These are phyloP conservation scores for Astragalus membranaceus DNA, from an alignment of 306 rosid species.

Conservation along the genomic window DNA sequence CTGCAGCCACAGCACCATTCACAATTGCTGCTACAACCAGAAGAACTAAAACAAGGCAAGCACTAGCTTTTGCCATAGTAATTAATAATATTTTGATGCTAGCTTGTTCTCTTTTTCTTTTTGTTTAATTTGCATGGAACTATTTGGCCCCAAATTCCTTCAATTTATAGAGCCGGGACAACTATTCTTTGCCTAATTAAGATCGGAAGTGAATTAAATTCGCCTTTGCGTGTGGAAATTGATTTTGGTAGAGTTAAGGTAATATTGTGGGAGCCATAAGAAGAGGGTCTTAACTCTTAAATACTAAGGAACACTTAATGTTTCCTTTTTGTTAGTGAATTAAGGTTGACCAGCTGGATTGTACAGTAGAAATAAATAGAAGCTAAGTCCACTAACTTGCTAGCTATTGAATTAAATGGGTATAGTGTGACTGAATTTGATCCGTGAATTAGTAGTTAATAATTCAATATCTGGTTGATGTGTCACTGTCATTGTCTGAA, in stretches of 20 bases:
- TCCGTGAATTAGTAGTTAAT: too few species aligned
- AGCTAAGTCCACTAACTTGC: too few species aligned
- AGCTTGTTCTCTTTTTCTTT: background rate
- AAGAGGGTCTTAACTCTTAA: background rate
- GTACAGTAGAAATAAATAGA: too few species aligned
- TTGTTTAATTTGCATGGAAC: background rate
- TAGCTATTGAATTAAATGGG: too few species aligned
- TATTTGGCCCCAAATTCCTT: background rate
- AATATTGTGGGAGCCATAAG: background rate
- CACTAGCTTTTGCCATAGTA: background rate
- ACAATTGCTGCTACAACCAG: background rate
- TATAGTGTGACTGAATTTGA: too few species aligned
- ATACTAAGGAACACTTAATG: too few species aligned
- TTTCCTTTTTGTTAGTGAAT: background rate
- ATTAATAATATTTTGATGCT: too few species aligned
- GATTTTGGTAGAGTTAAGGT: background rate
- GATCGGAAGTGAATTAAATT: background rate
- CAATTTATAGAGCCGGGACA: constrained; percentile 10
- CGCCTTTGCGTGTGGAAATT: background rate
- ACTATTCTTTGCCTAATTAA: background rate
- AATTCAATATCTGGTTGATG: too few species aligned
- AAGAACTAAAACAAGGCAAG: background rate
- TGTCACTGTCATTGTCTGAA: too few species aligned
- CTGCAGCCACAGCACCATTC: background rate
- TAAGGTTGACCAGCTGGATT: too few species aligned